Evolutionary conservation across 192 early-diverging fungal species (phyloP), one percentile per base, ranked within the genome.

Genomic region (Rhizophlyctis rosea): DNA sequence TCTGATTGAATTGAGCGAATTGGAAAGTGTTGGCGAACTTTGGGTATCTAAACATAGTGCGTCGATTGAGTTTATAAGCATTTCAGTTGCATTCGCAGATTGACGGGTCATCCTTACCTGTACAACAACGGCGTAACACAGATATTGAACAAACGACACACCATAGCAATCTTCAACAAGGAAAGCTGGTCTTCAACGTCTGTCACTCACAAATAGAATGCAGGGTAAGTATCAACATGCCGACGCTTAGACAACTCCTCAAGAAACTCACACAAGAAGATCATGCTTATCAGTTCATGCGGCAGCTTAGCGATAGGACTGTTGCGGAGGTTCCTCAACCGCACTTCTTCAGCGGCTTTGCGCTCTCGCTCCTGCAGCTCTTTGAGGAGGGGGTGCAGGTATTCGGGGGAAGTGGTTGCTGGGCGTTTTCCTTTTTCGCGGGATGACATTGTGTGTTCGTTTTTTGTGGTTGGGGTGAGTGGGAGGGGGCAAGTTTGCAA

Each of bases 41-140:
- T 18, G 64, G 64, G 14, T 11, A 23, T 50, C 59, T 34, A 65
- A 54, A 14, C 14, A 1, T 9, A 47, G 9, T 13, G 39, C 39
- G n/a, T 47, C 39, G 32, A 9, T 13, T 21, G 21, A 54, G 32
- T 30, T 16, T 21, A 54, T 30, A 9, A 54, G 32, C 16, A 54
- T 54, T 50, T 59, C 18, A 24, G 2, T 18, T 18, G 18, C 7
- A 59, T 5, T 3, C 3, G 3, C 24, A 53, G 2, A 56, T 50
- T 14, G 4, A 54, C 25, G 44, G n/a, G 2, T 39, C 4, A 39
- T 4, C 27, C 53, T 31, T 28, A 54, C 53, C 53, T 54, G 53
- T 70, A 70, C 11, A 70, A 50, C n/a, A 70, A 23, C 13, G 68
- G 68, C 5, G 64, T 70, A 23, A 57, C 54, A 32, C 61, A 70